Conservation (phyloP, 768 basidiomycete species). For the Leccinum barrowsii region DNA sequence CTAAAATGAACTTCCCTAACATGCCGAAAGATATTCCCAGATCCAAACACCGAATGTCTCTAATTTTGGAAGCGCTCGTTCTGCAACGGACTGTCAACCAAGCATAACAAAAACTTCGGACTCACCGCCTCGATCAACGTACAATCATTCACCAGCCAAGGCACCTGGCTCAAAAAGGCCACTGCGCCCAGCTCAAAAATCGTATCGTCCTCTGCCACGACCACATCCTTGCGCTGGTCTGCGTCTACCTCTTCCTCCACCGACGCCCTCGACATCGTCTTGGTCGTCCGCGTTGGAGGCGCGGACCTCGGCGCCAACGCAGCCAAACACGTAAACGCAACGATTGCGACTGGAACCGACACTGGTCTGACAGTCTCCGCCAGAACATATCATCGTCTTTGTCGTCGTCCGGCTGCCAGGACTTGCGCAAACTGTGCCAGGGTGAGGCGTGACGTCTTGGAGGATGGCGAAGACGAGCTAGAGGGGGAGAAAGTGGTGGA, state of each 20-base stretch:
- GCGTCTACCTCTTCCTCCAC: background rate
- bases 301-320: background rate
- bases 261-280: background rate
- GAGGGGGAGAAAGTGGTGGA: background rate
- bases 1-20: too few relatives aligned
- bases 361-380: background rate
- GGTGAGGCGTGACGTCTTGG: background rate
- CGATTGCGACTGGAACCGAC: background rate
- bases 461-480: background rate
- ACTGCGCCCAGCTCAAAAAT: conserved; percentile 13
- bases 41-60: too few relatives aligned
- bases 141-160: background rate
- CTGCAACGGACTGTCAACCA: too few relatives aligned
- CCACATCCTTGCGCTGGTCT: too few relatives aligned
- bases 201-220: conserved; percentile 1
- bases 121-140: background rate
- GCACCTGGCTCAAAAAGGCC: conserved; percentile 6
- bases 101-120: too few relatives aligned
- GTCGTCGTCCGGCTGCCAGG: background rate
- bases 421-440: background rate
- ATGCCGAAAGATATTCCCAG: too few relatives aligned
- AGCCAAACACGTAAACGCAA: background rate
- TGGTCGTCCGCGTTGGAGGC: background rate
- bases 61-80: too few relatives aligned
- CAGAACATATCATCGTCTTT: background rate